phyloP scores from a whole-genome alignment of 257 asterid species.

The Paulownia fortunei region DNA sequence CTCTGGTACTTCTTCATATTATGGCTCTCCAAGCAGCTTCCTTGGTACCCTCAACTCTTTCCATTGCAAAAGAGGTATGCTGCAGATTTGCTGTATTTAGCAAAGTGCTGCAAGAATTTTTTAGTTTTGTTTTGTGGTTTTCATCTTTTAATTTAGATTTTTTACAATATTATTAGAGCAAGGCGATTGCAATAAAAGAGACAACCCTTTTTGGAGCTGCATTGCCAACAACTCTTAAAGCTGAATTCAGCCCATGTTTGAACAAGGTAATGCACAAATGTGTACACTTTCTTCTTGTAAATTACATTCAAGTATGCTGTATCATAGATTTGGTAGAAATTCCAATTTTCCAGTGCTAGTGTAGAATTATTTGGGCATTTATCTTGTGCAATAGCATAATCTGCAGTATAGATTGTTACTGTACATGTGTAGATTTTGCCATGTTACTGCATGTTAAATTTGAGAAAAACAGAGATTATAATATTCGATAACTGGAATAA shows the following conservation, averaged over 20 bases:
- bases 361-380: background rate
- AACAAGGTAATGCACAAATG: constrained; percentile 45
- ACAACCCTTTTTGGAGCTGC: constrained; percentile 65
- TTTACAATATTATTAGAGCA: constrained; percentile 44
- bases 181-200: constrained; percentile 55
- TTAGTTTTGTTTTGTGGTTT: background rate
- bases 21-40: constrained; percentile 79
- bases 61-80: constrained; percentile 65
- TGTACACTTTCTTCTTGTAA: background rate
- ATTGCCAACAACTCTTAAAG: constrained; percentile 46
- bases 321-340: background rate
- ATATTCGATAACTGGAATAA: background rate
- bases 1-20: background rate
- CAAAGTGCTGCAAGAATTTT: background rate
- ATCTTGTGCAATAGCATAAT: background rate
- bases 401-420: background rate
- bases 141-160: background rate
- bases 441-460: background rate
- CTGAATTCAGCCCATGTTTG: constrained; percentile 44
- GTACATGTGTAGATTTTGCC: background rate
- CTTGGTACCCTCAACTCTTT: constrained; percentile 51
- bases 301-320: background rate
- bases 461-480: background rate
- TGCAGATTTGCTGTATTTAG: background rate
- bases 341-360: background rate